Conservation (phyloP, 129 eudicot genomes). For the sunflower (Helianthus annuus) region DNA sequence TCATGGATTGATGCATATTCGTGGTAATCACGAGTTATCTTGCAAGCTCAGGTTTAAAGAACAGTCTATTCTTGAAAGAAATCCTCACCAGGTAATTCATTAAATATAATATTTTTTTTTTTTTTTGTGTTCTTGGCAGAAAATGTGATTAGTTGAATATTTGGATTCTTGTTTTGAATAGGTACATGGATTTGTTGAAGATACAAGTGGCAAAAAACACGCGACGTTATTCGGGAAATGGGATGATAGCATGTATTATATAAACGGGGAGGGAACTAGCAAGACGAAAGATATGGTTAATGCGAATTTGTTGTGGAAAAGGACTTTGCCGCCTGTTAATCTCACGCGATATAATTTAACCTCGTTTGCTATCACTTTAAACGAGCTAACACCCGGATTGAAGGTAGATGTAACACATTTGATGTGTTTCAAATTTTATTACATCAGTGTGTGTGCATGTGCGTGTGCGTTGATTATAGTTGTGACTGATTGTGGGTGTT, state of each 20-base stretch:
- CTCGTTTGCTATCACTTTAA: slow-evolving; percentile 47
- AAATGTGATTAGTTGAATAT: not conserved
- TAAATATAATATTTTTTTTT: not conserved
- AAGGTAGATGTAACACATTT: slow-evolving; percentile 49
- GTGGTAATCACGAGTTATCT: slow-evolving; percentile 47
- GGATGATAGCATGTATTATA: slow-evolving; percentile 69
- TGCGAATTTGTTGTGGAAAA: slow-evolving; percentile 62
- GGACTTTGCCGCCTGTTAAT: slow-evolving; percentile 47
- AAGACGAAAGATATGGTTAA: slow-evolving; percentile 49
- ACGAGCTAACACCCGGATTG: slow-evolving; percentile 51
- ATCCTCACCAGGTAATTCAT: slow-evolving; percentile 50
- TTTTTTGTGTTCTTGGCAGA: not conserved
- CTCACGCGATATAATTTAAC: slow-evolving; percentile 52
- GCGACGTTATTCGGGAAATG: slow-evolving; percentile 56
- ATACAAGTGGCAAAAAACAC: slow-evolving; percentile 36
- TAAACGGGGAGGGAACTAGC: slow-evolving; percentile 51
- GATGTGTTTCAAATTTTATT: not conserved
- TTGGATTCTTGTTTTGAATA: slow-evolving; percentile 24
- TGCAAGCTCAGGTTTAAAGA: slow-evolving; percentile 60
- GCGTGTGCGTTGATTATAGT: slow-evolving; percentile 7
- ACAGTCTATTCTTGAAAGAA: slow-evolving; percentile 54
- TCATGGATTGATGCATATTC: slow-evolving; percentile 55
- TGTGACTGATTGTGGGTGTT: slow-evolving; percentile 52
- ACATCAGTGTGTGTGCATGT: slow-evolving; percentile 14
- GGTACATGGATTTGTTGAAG: slow-evolving; percentile 74